A percentile compares a stretch with the other conserved stretches of the same genome.
Evolutionary conservation across 2,329 filamentous ascomycete genomes (phyloP).

Genomic region (Trichoderma aggressivum): DNA sequence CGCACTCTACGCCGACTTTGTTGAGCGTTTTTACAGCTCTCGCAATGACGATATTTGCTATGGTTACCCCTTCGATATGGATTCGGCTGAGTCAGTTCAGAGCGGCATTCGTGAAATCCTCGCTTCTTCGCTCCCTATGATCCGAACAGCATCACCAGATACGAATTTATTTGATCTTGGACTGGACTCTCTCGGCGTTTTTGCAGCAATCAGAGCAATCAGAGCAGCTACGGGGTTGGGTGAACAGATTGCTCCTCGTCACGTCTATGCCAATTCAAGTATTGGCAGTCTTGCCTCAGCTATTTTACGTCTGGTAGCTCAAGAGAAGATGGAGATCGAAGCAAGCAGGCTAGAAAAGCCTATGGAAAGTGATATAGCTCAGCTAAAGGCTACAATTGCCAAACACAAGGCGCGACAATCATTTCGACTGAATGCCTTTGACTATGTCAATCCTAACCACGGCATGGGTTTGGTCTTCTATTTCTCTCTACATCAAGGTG

Average conservation of each 20-base stretch:
- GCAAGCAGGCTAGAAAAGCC: not conserved
- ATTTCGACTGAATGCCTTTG: conserved; percentile 31
- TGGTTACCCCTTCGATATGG: not conserved
- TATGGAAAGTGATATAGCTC: not conserved
- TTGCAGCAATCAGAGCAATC: conserved; percentile 31
- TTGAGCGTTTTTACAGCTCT: conserved; percentile 42
- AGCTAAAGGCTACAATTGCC: conserved; percentile 16
- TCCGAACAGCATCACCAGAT: conserved; percentile 22
- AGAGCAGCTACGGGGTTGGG: conserved; percentile 29
- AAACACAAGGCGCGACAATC: conserved; percentile 29
- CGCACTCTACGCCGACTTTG: conserved; percentile 42
- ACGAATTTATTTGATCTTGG: conserved; percentile 30
- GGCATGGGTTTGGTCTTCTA: conserved; percentile 34
- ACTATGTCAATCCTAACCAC: conserved; percentile 32
- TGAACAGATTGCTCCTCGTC: not conserved
- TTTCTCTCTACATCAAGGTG: conserved; percentile 30
- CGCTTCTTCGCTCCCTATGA: conserved; percentile 17
- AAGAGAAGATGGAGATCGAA: not conserved
- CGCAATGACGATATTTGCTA: not conserved
- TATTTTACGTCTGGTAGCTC: not conserved
- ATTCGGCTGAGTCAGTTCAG: not conserved
- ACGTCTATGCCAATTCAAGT: not conserved
- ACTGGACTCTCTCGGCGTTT: conserved; percentile 33
- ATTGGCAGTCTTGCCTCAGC: not conserved
- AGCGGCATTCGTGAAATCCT: not conserved